phyloP scores from a whole-genome alignment of 495 filamentous ascomycete species.

The Articulospora tetracladia region DNA sequence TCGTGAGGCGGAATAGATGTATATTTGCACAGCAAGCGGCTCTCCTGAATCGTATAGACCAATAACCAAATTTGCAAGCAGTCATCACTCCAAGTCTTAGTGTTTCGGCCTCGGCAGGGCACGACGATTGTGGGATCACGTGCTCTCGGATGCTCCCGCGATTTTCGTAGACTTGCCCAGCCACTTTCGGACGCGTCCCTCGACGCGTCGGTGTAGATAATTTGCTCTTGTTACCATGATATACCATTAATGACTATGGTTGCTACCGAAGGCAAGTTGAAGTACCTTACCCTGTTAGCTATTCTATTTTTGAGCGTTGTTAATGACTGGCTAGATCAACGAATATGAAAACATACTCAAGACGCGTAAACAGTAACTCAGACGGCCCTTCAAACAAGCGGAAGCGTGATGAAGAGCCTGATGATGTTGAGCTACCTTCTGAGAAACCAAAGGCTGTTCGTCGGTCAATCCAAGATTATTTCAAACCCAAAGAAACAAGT shows the following conservation, averaged over 20 bases:
- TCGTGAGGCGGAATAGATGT: no score
- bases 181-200: not conserved
- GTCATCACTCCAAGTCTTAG: no score
- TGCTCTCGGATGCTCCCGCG: not conserved
- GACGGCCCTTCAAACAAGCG: constrained; percentile 6
- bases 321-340: not conserved
- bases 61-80: no score
- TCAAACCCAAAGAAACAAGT: constrained; percentile 19
- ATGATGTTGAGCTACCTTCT: not conserved
- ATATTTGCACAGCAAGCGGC: no score
- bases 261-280: not conserved
- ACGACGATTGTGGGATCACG: not conserved
- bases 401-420: constrained; percentile 1
- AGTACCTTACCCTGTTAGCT: no score
- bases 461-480: constrained; percentile 18
- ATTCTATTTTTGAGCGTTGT: not conserved
- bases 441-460: constrained; percentile 13
- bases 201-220: not conserved
- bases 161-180: not conserved
- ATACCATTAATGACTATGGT: not conserved
- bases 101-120: no score
- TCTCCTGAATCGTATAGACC: no score
- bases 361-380: constrained; percentile 11
- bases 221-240: no score
- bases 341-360: constrained; percentile 19